A percentile compares a stretch with the other conserved stretches of the same genome.
Evolutionary conservation across 176 grass and related monocot species (phyloP).

Genomic region (Carex kokanica): DNA sequence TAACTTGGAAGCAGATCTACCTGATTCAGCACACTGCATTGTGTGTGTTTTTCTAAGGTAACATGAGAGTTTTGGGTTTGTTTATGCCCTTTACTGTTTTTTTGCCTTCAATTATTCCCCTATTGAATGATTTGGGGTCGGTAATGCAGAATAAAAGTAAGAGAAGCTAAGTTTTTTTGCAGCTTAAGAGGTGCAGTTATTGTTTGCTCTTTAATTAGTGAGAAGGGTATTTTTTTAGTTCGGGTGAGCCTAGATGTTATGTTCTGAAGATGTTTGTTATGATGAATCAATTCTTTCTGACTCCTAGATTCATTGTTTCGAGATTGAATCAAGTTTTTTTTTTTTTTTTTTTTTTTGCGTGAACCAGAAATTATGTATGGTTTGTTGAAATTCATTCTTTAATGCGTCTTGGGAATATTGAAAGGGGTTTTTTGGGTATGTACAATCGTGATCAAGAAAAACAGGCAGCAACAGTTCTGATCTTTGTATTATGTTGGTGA

Average conservation of each 20-base stretch:
- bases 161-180: not conserved
- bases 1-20: conserved; percentile 28
- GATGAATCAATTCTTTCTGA: conserved; percentile 12
- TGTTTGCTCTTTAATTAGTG: conserved; percentile 8
- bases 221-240: conserved; percentile 15
- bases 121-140: conserved; percentile 3
- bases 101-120: conserved; percentile 15
- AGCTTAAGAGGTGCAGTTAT: not conserved
- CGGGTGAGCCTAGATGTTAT: conserved; percentile 1
- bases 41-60: conserved; percentile 12
- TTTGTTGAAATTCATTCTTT: not conserved
- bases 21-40: not conserved
- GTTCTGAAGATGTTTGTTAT: conserved; percentile 6
- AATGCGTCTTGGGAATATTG: not conserved
- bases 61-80: conserved; percentile 20
- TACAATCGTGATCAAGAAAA: not conserved
- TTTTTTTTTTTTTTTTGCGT: not conserved
- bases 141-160: conserved; percentile 12
- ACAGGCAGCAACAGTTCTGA: not conserved
- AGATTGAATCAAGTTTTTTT: not conserved
- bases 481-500: not conserved
- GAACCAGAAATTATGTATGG: not conserved
- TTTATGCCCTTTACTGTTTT: not conserved
- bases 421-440: not conserved
- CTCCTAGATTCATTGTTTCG: not conserved